These are phyloP conservation scores for Alternaria sp. DNA, from an alignment of 2,329 filamentous ascomycete species.

Conservation along the genomic window DNA sequence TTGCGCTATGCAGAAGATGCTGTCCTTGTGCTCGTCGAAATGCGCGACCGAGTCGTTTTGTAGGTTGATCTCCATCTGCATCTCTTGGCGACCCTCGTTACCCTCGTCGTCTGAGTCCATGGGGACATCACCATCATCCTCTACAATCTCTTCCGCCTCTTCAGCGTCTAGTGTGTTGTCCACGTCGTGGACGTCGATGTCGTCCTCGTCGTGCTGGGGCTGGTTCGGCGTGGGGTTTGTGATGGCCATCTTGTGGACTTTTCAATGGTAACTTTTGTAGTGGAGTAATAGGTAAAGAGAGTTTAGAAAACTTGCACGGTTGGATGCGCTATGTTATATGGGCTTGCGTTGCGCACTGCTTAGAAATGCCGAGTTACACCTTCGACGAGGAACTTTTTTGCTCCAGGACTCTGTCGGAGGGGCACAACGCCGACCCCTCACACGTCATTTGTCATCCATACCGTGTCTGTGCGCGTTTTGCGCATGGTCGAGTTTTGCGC, in stretches of 20 bases:
- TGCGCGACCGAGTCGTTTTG: constrained; percentile 94
- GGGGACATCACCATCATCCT: constrained; percentile 71
- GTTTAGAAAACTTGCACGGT: neutral
- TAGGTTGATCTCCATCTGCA: constrained; percentile 73
- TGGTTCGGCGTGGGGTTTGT: constrained; percentile 32
- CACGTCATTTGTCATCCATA: constrained; percentile 42
- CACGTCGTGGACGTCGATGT: constrained; percentile 64
- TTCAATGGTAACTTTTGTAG: neutral
- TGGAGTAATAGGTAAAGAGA: neutral
- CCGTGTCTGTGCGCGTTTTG: too few relatives aligned
- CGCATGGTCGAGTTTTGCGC: too few relatives aligned
- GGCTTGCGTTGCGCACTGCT: constrained; percentile 31
- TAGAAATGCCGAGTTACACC: constrained; percentile 44
- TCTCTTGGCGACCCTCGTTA: constrained; percentile 61
- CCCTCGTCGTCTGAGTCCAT: constrained; percentile 80
- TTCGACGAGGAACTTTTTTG: constrained; percentile 46
- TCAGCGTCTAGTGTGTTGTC: constrained; percentile 78
- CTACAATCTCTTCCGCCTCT: constrained; percentile 79
- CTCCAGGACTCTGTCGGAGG: constrained; percentile 31
- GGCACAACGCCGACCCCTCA: constrained; percentile 35
- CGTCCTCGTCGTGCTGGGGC: constrained; percentile 43
- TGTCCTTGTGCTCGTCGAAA: constrained; percentile 90
- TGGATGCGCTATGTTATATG: constrained; percentile 22
- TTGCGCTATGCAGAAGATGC: constrained; percentile 92
- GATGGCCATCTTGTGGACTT: constrained; percentile 33